phyloP scores from a whole-genome alignment of 306 rosid species.

The Gynostemma pentaphyllum region DNA sequence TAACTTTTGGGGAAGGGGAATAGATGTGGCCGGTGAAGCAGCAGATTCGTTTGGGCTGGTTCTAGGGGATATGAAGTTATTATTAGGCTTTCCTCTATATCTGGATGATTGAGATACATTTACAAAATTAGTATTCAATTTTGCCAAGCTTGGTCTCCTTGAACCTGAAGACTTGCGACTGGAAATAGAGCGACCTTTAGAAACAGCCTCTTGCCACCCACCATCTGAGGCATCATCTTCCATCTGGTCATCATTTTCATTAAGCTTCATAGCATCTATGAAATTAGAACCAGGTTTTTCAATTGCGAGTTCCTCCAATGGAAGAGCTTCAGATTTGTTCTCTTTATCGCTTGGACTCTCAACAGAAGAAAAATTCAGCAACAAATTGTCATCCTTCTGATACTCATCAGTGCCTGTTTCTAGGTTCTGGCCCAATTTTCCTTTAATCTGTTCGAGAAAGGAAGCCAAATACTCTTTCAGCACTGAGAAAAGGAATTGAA shows the following conservation, averaged over 20 bases:
- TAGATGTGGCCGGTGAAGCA: constrained; percentile 33
- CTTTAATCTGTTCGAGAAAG: constrained; percentile 53
- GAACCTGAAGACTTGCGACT: constrained; percentile 70
- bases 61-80: constrained; percentile 44
- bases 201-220: constrained; percentile 99
- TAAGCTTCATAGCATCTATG: constrained; percentile 27
- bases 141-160: constrained; percentile 81
- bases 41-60: constrained; percentile 41
- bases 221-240: constrained; percentile 62
- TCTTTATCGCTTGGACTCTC: constrained; percentile 79
- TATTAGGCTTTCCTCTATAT: constrained; percentile 52
- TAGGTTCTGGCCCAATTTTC: constrained; percentile 60
- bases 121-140: constrained; percentile 67
- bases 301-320: constrained; percentile 28
- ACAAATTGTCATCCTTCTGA: constrained; percentile 47
- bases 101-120: constrained; percentile 58
- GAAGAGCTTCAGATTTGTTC: constrained; percentile 51
- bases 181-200: constrained; percentile 67
- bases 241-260: constrained; percentile 27
- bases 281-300: constrained; percentile 41
- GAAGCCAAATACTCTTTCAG: constrained; percentile 14
- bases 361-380: constrained; percentile 24
- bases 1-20: constrained; percentile 42
- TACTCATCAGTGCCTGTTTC: constrained; percentile 51
- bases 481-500: background rate